phyloP scores from a whole-genome alignment of 1,284 basidiomycete species.

The Pyrrhoderma noxium region DNA sequence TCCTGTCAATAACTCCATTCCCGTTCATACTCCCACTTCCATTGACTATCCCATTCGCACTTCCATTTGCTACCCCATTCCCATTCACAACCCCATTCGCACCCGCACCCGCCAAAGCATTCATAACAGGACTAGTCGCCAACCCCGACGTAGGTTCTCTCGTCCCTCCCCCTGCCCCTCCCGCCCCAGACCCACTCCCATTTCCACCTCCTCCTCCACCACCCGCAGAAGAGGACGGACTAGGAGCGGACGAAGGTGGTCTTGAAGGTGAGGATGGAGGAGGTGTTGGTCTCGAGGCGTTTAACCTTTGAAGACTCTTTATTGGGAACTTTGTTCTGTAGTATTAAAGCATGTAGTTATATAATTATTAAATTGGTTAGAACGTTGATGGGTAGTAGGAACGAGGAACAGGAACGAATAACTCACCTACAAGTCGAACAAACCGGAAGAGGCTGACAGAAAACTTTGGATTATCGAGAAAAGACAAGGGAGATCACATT shows the following conservation, averaged over 20 bases:
- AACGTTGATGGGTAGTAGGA: conserved; percentile 9
- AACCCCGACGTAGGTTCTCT: too few relatives aligned
- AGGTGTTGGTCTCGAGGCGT: conserved; percentile 42
- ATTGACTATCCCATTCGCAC: background rate
- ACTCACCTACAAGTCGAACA: conserved; percentile 86
- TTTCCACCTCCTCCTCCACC: too few relatives aligned
- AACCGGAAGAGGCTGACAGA: conserved; percentile 87
- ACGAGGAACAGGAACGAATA: conserved; percentile 1
- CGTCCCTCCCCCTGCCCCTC: too few relatives aligned
- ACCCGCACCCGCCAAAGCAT: too few relatives aligned
- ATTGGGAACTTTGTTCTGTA: conserved; percentile 88
- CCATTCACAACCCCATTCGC: conserved; percentile 1
- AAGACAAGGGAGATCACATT: background rate
- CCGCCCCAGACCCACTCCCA: too few relatives aligned
- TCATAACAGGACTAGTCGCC: too few relatives aligned
- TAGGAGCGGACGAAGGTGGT: conserved; percentile 1
- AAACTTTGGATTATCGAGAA: conserved; percentile 48
- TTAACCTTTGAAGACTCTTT: conserved; percentile 77
- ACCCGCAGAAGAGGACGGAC: conserved; percentile 3
- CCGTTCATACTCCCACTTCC: background rate
- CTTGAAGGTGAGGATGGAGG: conserved; percentile 11
- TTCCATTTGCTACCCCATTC: background rate
- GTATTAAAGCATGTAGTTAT: background rate
- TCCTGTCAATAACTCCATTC: background rate
- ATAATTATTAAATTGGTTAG: conserved; percentile 8